Evolutionary conservation across 768 basidiomycete genomes (phyloP).

Genomic region (Amanita rubescens): DNA sequence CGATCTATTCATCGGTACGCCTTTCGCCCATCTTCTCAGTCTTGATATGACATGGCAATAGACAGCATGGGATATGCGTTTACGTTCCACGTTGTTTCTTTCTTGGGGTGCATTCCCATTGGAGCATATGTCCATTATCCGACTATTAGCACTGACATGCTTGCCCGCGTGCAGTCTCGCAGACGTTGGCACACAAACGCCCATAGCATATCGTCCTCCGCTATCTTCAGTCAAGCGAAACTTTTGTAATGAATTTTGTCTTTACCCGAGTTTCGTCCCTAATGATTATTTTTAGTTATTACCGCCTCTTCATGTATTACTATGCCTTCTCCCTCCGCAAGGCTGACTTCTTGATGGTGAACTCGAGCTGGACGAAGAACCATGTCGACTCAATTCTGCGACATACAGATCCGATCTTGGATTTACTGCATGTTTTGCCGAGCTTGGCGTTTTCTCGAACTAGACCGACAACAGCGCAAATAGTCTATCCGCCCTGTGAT

Average conservation of each 20-base stretch:
- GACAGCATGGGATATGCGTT: constrained; percentile 99
- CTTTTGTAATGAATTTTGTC: constrained; percentile 40
- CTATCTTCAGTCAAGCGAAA: constrained; percentile 51
- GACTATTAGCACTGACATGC: constrained; percentile 92
- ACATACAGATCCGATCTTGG: constrained; percentile 43
- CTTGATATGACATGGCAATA: constrained; percentile 21
- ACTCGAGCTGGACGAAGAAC: constrained; percentile 89
- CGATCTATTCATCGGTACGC: constrained; percentile 81
- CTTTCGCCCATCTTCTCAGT: neutral
- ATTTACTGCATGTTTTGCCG: constrained; percentile 37
- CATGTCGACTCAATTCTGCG: constrained; percentile 74
- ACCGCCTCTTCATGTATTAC: constrained; percentile 77
- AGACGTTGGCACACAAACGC: constrained; percentile 57
- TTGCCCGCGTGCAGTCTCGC: constrained; percentile 64
- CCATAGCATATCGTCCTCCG: constrained; percentile 45
- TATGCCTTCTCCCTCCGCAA: constrained; percentile 70
- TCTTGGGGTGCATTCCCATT: constrained; percentile 60
- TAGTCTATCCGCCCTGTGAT: constrained; percentile 92
- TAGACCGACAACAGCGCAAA: constrained; percentile 26
- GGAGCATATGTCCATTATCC: constrained; percentile 97
- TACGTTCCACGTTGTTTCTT: constrained; percentile 71
- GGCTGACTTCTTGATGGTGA: constrained; percentile 82
- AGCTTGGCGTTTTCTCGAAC: constrained; percentile 28
- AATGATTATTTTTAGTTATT: constrained; percentile 53
- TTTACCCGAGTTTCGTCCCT: constrained; percentile 3